Conservation (phyloP, 202 grass and related monocot species). For the Sporobolus alterniflorus region DNA sequence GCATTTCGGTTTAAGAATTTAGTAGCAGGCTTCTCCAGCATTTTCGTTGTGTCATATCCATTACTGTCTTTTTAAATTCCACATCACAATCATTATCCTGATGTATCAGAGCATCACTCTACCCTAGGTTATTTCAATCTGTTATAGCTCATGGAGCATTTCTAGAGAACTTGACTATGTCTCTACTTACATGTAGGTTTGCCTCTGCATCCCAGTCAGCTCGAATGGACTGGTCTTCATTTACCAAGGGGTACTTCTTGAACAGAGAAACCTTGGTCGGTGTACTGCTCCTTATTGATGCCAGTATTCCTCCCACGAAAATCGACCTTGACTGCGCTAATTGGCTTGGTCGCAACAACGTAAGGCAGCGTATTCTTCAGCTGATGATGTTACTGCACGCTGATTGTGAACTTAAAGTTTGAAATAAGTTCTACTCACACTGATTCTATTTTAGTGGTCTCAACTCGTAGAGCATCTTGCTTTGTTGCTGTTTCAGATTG, state of each 20-base stretch:
- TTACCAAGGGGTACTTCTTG: conserved; percentile 97
- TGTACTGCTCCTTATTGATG: conserved; percentile 83
- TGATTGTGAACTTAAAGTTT: neutral
- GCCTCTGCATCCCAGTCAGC: conserved; percentile 76
- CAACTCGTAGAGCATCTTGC: neutral
- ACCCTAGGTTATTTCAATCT: neutral
- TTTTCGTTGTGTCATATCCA: neutral
- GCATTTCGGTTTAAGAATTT: neutral
- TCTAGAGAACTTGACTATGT: neutral
- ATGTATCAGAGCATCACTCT: neutral
- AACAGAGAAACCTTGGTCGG: conserved; percentile 87
- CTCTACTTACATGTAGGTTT: conserved; percentile 56
- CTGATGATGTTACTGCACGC: neutral
- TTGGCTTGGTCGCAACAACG: conserved; percentile 97
- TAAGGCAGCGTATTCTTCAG: conserved; percentile 27
- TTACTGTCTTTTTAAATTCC: neutral
- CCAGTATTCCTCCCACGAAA: conserved; percentile 84
- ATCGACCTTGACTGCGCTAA: conserved; percentile 96
- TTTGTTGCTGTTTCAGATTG: conserved; percentile 59
- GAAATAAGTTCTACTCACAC: neutral
- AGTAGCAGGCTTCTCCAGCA: neutral
- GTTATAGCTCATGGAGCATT: neutral
- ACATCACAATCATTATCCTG: neutral
- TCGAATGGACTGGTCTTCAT: conserved; percentile 90
- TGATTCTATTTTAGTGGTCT: neutral